These are phyloP conservation scores for Penicillium sp. DNA, from an alignment of 2,329 filamentous ascomycete genomes.

Conservation along the genomic window DNA sequence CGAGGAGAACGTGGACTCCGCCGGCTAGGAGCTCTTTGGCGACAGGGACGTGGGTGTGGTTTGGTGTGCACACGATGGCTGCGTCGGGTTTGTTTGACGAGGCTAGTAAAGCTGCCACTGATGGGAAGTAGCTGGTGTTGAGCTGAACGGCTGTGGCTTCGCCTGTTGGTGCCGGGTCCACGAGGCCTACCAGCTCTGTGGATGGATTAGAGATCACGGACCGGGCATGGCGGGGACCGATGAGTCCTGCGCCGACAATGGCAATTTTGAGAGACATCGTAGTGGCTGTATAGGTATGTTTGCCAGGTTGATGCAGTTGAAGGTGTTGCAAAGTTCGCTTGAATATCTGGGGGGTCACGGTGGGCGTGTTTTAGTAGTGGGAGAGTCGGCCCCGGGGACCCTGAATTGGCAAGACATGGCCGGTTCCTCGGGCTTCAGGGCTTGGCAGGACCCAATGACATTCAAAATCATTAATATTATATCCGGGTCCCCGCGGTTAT, in stretches of 20 bases:
- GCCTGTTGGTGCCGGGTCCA: conserved; percentile 47
- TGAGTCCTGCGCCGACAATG: conserved; percentile 50
- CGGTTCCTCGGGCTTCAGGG: not conserved
- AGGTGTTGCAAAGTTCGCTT: not conserved
- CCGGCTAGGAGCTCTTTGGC: conserved; percentile 49
- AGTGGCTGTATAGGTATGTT: not conserved
- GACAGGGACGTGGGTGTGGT: conserved; percentile 56
- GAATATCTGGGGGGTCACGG: not conserved
- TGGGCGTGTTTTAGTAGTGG: conserved; percentile 2
- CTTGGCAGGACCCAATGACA: not conserved
- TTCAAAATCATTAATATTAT: not conserved
- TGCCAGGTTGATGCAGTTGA: not conserved
- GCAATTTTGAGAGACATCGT: conserved; percentile 38
- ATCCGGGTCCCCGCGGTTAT: conserved; percentile 1
- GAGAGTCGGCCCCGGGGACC: not conserved
- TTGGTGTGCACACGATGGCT: conserved; percentile 60
- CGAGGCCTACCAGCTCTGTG: conserved; percentile 45
- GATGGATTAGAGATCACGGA: conserved; percentile 41
- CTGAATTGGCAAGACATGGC: not conserved
- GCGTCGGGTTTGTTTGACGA: conserved; percentile 47
- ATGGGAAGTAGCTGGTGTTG: conserved; percentile 39
- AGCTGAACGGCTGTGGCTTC: conserved; percentile 36
- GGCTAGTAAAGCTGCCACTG: conserved; percentile 46
- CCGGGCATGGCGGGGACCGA: conserved; percentile 52
- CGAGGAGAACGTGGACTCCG: conserved; percentile 55